A percentile compares a stretch with the other conserved stretches of the same genome.
Evolutionary conservation across 352 stramenopile genomes (phyloP).

Genomic region (Globisporangium middletonii): DNA sequence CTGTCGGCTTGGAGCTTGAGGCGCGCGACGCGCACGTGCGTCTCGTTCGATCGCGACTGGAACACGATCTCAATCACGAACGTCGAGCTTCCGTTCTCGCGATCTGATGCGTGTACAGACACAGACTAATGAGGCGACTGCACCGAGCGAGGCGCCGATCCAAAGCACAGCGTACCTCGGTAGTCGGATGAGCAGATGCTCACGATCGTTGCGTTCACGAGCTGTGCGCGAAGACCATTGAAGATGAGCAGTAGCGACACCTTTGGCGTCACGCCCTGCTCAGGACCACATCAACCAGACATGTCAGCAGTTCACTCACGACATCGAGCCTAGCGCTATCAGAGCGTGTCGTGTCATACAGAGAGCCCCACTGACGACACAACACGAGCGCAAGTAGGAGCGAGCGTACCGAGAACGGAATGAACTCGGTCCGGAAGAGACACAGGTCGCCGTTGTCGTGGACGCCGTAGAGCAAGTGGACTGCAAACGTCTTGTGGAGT

Average conservation of each 20-base stretch:
- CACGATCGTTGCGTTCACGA: slow-evolving; percentile 47
- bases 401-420: slow-evolving; percentile 58
- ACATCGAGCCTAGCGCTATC: neutral
- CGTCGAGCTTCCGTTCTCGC: slow-evolving; percentile 30
- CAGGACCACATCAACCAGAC: neutral
- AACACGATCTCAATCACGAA: slow-evolving; percentile 66
- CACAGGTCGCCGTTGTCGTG: slow-evolving; percentile 69
- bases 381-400: neutral
- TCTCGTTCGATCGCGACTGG: slow-evolving; percentile 35
- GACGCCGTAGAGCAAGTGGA: slow-evolving; percentile 59
- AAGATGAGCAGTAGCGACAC: slow-evolving; percentile 53
- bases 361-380: neutral
- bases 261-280: slow-evolving; percentile 46
- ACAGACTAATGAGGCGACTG: neutral
- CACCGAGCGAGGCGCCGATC: too few species aligned
- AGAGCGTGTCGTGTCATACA: neutral
- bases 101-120: slow-evolving; percentile 24
- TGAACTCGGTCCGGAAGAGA: slow-evolving; percentile 60
- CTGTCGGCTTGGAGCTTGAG: slow-evolving; percentile 53
- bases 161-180: slow-evolving; percentile 32
- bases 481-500: slow-evolving; percentile 53
- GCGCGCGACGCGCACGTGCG: slow-evolving; percentile 43
- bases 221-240: slow-evolving; percentile 35
- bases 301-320: neutral
- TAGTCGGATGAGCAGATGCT: slow-evolving; percentile 55